A percentile compares a stretch with the other conserved stretches of the same genome.
Conservation (phyloP, 805 yeast species). For the Wickerhamomyces subpelliculosus region DNA sequence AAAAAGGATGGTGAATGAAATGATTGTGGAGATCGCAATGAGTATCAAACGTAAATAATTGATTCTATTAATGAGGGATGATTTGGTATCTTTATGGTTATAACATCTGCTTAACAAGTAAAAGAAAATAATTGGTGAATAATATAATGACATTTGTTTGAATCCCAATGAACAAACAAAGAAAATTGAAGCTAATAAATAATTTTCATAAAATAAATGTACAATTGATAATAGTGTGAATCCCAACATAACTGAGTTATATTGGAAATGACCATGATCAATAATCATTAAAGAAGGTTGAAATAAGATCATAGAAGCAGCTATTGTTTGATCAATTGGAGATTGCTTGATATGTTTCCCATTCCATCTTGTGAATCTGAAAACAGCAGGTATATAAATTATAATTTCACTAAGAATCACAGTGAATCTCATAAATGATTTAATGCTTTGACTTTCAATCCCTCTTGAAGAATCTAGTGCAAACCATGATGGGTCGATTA, state of each 20-base stretch:
- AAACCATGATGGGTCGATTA: conserved; percentile 70
- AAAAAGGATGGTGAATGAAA: conserved; percentile 44
- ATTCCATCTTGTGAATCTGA: conserved; percentile 62
- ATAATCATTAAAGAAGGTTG: conserved; percentile 80
- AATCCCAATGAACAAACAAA: conserved; percentile 75
- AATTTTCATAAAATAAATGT: conserved; percentile 56
- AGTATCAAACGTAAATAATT: conserved; percentile 51
- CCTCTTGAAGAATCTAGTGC: conserved; percentile 70
- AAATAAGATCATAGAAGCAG: conserved; percentile 71
- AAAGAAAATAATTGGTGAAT: conserved; percentile 82
- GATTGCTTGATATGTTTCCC: conserved; percentile 53
- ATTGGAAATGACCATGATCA: conserved; percentile 98
- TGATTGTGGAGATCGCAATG: conserved; percentile 57
- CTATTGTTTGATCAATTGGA: conserved; percentile 69
- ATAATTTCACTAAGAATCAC: conserved; percentile 69
- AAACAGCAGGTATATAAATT: conserved; percentile 73
- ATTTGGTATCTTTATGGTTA: conserved; percentile 11
- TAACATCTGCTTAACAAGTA: conserved; percentile 56
- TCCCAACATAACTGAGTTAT: conserved; percentile 91
- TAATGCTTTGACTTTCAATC: conserved; percentile 54
- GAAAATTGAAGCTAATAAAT: conserved; percentile 63
- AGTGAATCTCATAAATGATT: conserved; percentile 79
- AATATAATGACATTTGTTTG: conserved; percentile 94
- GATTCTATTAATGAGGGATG: conserved; percentile 30
- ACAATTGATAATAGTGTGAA: conserved; percentile 62